Percentiles rank a stretch among this genome's conserved stretches.
Evolutionary conservation across 2,329 filamentous ascomycete species (phyloP).

Genomic region (Coleophoma eucalyptorum): DNA sequence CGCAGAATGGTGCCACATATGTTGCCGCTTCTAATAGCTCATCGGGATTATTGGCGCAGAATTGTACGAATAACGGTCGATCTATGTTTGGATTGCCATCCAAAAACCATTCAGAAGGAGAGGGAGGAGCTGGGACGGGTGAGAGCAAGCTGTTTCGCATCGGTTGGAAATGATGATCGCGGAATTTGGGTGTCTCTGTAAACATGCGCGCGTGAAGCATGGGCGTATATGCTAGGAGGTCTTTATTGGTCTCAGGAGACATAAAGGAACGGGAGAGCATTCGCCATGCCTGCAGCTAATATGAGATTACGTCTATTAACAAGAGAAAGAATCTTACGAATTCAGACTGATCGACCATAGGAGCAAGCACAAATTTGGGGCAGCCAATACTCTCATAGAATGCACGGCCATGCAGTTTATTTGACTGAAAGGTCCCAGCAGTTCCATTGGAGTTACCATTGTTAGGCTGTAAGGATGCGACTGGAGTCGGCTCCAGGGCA

Average conservation of each 20-base stretch:
- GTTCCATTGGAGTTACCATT: neutral
- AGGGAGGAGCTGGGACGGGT: slow-evolving; percentile 27
- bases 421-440: neutral
- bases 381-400: slow-evolving; percentile 96
- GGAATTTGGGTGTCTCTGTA: slow-evolving; percentile 70
- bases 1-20: slow-evolving; percentile 80
- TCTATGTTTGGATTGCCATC: slow-evolving; percentile 86
- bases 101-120: slow-evolving; percentile 50
- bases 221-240: slow-evolving; percentile 83
- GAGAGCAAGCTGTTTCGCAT: slow-evolving; percentile 28
- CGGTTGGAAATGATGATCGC: slow-evolving; percentile 77
- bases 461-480: neutral
- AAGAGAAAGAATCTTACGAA: slow-evolving; percentile 60
- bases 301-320: neutral
- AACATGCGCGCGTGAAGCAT: slow-evolving; percentile 96
- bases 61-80: slow-evolving; percentile 90
- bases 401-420: slow-evolving; percentile 75
- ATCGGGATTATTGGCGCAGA: slow-evolving; percentile 87
- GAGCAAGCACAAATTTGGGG: slow-evolving; percentile 85
- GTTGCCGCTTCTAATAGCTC: slow-evolving; percentile 75
- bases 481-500: slow-evolving; percentile 3
- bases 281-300: slow-evolving; percentile 76
- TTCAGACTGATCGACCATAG: slow-evolving; percentile 98
- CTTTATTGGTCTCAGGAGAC: slow-evolving; percentile 56
- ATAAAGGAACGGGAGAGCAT: slow-evolving; percentile 94